A percentile compares a stretch with the other conserved stretches of the same genome.
Evolutionary conservation across 176 grass and related monocot genomes (phyloP).

Genomic region (Tuctoria greenei): DNA sequence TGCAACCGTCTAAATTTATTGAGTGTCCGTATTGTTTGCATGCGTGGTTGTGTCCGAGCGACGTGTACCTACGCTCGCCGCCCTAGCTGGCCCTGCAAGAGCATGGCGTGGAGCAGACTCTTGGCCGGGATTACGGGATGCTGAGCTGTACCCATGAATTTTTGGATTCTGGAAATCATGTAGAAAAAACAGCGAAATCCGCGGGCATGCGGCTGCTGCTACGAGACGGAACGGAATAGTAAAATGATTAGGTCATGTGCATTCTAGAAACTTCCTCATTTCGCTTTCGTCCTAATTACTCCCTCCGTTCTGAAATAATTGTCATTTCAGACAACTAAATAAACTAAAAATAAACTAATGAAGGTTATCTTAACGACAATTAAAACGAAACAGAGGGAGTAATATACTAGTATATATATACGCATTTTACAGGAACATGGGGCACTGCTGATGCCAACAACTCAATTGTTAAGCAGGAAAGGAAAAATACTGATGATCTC

Average conservation of each 20-base stretch:
- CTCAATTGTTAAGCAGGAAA: background rate
- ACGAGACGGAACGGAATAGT: background rate
- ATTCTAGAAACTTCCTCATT: slow-evolving; percentile 9
- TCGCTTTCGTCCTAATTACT: background rate
- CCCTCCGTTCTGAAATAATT: too few species aligned
- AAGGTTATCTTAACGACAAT: too few species aligned
- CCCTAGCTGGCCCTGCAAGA: too few species aligned
- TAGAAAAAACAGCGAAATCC: background rate
- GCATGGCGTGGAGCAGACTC: too few species aligned
- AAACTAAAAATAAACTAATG: too few species aligned
- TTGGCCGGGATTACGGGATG: background rate
- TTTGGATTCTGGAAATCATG: background rate
- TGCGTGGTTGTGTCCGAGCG: background rate
- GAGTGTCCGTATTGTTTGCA: background rate
- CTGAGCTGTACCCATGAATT: background rate
- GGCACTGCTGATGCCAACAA: background rate
- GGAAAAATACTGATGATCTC: background rate
- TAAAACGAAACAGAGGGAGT: too few species aligned
- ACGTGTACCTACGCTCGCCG: too few species aligned
- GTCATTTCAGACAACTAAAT: too few species aligned
- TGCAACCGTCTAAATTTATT: too few species aligned
- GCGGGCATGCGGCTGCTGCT: background rate
- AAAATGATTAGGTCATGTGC: slow-evolving; percentile 5
- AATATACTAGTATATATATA: too few species aligned
- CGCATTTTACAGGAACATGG: background rate